Conservation (phyloP, 2,329 filamentous ascomycete genomes). For the Ilyonectria mors-panacis region DNA sequence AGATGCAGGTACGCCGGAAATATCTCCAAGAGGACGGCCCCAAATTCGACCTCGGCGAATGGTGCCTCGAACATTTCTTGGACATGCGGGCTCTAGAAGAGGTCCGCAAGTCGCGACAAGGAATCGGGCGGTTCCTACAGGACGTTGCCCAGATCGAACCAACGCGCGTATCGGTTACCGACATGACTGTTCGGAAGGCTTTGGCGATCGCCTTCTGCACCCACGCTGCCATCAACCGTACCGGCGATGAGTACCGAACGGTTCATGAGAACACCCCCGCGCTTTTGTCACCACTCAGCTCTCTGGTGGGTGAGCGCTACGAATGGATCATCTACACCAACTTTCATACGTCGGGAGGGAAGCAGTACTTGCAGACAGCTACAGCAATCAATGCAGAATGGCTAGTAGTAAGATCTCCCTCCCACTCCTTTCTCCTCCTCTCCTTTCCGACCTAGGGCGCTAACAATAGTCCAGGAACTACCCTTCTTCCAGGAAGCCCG, state of each 20-base stretch:
- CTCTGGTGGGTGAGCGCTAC: not conserved
- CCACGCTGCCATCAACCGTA: constrained; percentile 16
- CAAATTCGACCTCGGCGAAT: constrained; percentile 7
- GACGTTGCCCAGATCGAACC: constrained; percentile 1
- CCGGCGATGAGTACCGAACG: constrained; percentile 25
- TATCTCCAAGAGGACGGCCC: not conserved
- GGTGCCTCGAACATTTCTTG: constrained; percentile 4
- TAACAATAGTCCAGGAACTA: constrained; percentile 1
- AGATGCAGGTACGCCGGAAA: not conserved
- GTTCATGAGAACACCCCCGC: constrained; percentile 24
- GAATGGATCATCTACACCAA: constrained; percentile 23
- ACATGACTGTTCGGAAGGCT: constrained; percentile 23
- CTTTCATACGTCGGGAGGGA: constrained; percentile 3
- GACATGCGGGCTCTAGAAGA: constrained; percentile 25
- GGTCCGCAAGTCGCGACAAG: not conserved
- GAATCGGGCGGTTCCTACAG: not conserved
- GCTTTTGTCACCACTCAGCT: constrained; percentile 12
- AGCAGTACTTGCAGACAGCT: constrained; percentile 16
- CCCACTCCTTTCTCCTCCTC: not conserved
- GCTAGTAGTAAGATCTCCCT: constrained; percentile 12
- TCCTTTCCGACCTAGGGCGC: not conserved
- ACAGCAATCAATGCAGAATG: constrained; percentile 24
- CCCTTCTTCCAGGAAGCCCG: constrained; percentile 1
- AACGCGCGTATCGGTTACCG: constrained; percentile 5
- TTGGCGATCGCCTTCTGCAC: constrained; percentile 28